Percentiles rank a stretch among this genome's conserved stretches.
Evolutionary conservation across 306 rosid species (phyloP).

Genomic region (Gleditsia sinensis): DNA sequence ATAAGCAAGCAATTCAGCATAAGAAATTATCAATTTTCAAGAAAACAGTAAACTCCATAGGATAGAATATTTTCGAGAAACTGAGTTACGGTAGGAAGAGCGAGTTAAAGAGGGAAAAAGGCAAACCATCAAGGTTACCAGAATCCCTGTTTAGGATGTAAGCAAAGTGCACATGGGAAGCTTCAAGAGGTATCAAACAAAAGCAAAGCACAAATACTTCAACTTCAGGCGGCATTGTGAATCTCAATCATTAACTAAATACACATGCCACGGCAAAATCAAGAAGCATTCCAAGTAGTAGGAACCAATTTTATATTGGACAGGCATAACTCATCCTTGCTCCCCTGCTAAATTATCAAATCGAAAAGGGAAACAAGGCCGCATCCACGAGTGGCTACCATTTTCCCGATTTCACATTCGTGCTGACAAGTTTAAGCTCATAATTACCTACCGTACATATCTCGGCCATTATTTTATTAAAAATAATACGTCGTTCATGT

Average conservation of each 20-base stretch:
- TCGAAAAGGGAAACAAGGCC: too few species aligned
- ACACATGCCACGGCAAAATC: neutral
- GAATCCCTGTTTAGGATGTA: constrained; percentile 32
- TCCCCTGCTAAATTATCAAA: too few species aligned
- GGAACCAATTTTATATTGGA: constrained; percentile 32
- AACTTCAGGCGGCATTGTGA: neutral
- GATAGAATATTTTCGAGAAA: too few species aligned
- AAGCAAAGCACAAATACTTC: constrained; percentile 26
- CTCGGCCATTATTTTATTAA: neutral
- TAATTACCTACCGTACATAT: neutral
- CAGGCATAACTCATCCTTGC: constrained; percentile 30
- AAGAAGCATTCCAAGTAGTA: constrained; percentile 37
- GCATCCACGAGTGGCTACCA: too few species aligned
- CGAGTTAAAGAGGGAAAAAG: neutral
- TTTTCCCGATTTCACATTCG: neutral
- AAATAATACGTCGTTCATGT: constrained; percentile 7
- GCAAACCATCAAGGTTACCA: neutral
- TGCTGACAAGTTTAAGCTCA: neutral
- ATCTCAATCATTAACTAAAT: neutral
- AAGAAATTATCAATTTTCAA: too few species aligned
- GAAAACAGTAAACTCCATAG: neutral
- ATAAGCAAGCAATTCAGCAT: too few species aligned
- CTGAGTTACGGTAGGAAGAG: too few species aligned
- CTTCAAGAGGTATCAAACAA: constrained; percentile 26
- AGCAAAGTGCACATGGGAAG: constrained; percentile 54